phyloP scores from a whole-genome alignment of 495 filamentous ascomycete genomes.

The Xylaria telfairii region DNA sequence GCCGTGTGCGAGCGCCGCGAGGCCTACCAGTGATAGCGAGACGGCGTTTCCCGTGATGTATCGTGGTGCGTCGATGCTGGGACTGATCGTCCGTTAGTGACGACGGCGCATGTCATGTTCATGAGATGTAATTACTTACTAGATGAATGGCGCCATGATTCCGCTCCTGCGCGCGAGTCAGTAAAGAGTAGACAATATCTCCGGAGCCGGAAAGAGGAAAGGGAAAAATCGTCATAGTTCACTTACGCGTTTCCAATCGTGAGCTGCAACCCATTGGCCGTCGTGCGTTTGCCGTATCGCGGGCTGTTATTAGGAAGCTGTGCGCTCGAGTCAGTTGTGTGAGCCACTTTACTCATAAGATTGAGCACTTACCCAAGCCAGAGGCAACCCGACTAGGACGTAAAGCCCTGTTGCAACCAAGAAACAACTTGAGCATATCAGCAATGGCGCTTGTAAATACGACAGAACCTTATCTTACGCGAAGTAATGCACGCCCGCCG shows the following conservation, averaged over 20 bases:
- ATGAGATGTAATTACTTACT: slow-evolving; percentile 41
- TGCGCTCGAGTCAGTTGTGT: slow-evolving; percentile 20
- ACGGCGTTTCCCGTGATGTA: slow-evolving; percentile 62
- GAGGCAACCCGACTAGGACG: slow-evolving; percentile 69
- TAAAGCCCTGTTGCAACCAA: slow-evolving; percentile 75
- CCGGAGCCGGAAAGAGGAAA: too few species aligned
- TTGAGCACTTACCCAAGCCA: slow-evolving; percentile 64
- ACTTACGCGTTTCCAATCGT: slow-evolving; percentile 65
- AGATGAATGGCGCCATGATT: slow-evolving; percentile 72
- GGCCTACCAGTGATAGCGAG: slow-evolving; percentile 59
- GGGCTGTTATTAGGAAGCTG: slow-evolving; percentile 59
- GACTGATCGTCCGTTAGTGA: slow-evolving; percentile 32
- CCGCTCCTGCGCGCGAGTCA: slow-evolving; percentile 57
- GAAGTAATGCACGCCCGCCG: slow-evolving; percentile 70
- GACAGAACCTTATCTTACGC: slow-evolving; percentile 32
- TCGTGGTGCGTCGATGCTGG: slow-evolving; percentile 48
- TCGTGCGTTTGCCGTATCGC: slow-evolving; percentile 74
- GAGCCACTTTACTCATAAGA: not conserved
- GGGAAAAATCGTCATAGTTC: too few species aligned
- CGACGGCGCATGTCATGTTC: not conserved
- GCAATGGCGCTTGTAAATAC: not conserved
- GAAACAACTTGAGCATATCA: slow-evolving; percentile 60
- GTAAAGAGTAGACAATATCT: too few species aligned
- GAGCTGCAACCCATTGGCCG: slow-evolving; percentile 72
- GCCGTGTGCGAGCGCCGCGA: slow-evolving; percentile 53